Percentiles rank a stretch among this genome's conserved stretches.
Evolutionary conservation across 208 protist genomes (phyloP).

Genomic region (Crithidia expoeki): DNA sequence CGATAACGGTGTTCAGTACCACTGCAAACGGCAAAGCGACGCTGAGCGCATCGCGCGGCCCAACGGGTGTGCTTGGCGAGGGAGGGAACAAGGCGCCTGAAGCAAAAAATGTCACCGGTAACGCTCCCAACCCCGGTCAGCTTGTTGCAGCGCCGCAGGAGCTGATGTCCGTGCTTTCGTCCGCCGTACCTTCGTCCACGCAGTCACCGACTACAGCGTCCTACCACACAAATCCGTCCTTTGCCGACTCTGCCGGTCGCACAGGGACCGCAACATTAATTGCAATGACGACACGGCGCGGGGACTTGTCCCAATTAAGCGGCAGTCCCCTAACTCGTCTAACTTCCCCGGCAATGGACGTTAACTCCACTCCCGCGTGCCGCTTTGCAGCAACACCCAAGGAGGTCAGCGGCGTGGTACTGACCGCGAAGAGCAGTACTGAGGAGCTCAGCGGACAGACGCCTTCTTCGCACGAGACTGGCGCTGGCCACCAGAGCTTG

Average conservation of each 20-base stretch:
- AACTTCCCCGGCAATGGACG: background rate
- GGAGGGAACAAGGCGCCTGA: background rate
- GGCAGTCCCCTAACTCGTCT: slow-evolving; percentile 2
- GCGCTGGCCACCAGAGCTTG: background rate
- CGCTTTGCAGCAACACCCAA: background rate
- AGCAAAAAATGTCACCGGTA: background rate
- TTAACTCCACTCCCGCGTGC: background rate
- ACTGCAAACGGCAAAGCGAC: slow-evolving; percentile 15
- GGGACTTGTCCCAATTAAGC: background rate
- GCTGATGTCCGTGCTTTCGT: slow-evolving; percentile 7
- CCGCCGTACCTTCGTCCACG: slow-evolving; percentile 13
- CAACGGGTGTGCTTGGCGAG: background rate
- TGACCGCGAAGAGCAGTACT: slow-evolving; percentile 14
- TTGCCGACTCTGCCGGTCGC: slow-evolving; percentile 5
- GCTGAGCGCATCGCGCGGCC: slow-evolving; percentile 2
- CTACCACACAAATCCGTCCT: slow-evolving; percentile 18
- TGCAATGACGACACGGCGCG: background rate
- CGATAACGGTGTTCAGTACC: slow-evolving; percentile 1
- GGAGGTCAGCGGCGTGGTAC: background rate
- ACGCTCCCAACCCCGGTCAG: background rate
- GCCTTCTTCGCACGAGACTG: slow-evolving; percentile 4
- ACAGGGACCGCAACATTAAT: background rate
- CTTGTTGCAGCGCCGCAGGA: slow-evolving; percentile 3
- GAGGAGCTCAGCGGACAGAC: slow-evolving; percentile 17
- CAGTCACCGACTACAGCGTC: slow-evolving; percentile 24